Percentiles rank a stretch among this genome's conserved stretches.
These are phyloP conservation scores for Solanum aculeatissimum DNA, from an alignment of 305 asterid genomes.

Conservation along the genomic window DNA sequence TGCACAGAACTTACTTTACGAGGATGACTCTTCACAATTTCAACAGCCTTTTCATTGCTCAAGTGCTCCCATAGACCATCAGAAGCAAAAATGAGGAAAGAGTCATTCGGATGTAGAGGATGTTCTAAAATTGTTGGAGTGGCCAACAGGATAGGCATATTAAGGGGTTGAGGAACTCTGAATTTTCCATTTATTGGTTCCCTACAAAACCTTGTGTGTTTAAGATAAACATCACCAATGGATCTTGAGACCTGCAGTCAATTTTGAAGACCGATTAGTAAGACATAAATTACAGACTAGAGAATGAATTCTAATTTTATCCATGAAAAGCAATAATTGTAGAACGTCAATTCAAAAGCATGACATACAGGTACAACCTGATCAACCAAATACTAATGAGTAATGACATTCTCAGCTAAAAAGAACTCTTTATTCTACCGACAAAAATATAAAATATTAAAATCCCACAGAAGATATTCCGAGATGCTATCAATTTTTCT, in stretches of 20 bases:
- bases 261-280: neutral
- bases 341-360: neutral
- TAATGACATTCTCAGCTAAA: neutral
- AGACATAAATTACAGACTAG: neutral
- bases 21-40: conserved; percentile 25
- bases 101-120: conserved; percentile 22
- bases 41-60: conserved; percentile 27
- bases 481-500: neutral
- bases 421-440: neutral
- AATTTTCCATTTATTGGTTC: conserved; percentile 18
- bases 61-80: conserved; percentile 37
- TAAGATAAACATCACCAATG: conserved; percentile 28
- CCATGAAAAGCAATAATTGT: neutral
- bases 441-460: neutral
- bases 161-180: conserved; percentile 19
- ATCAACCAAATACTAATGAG: neutral
- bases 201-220: conserved; percentile 15
- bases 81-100: conserved; percentile 28
- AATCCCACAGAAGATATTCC: neutral
- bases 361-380: neutral
- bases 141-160: conserved; percentile 25
- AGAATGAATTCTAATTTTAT: neutral
- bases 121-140: conserved; percentile 21
- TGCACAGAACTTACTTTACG: conserved; percentile 9
- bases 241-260: conserved; percentile 28